Percentiles rank a stretch among this genome's conserved stretches.
These are phyloP conservation scores for Bruguiera parviflora DNA, from an alignment of 345 rosid genomes.

Conservation along the genomic window DNA sequence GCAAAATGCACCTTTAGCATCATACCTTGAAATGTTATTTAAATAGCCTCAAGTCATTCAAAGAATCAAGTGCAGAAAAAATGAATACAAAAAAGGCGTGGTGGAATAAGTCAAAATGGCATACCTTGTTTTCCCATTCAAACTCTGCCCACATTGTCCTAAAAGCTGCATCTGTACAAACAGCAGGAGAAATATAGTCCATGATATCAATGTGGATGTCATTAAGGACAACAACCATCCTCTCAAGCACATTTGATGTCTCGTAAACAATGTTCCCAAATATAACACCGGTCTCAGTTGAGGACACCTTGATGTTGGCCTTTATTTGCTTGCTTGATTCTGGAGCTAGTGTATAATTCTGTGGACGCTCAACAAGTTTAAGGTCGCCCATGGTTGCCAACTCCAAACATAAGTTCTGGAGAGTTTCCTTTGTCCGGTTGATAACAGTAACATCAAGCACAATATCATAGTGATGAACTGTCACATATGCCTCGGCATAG, in stretches of 20 bases:
- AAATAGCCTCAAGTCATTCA: neutral
- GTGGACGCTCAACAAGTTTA: slow-evolving; percentile 97
- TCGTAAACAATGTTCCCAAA: slow-evolving; percentile 97
- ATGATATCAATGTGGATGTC: slow-evolving; percentile 95
- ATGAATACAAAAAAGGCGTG: neutral
- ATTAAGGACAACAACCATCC: slow-evolving; percentile 84
- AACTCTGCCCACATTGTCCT: slow-evolving; percentile 98
- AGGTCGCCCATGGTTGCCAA: slow-evolving; percentile 99
- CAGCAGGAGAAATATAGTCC: slow-evolving; percentile 97
- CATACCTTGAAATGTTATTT: neutral
- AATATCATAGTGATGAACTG: slow-evolving; percentile 95
- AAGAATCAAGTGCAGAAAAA: neutral
- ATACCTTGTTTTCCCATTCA: slow-evolving; percentile 99
- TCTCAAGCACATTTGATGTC: slow-evolving; percentile 83
- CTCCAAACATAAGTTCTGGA: slow-evolving; percentile 94
- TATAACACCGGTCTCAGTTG: slow-evolving; percentile 96
- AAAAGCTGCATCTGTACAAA: slow-evolving; percentile 83
- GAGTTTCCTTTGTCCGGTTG: slow-evolving; percentile 93
- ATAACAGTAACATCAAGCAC: slow-evolving; percentile 94
- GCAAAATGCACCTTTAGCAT: neutral
- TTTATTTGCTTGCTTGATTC: slow-evolving; percentile 95
- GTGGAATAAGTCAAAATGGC: neutral
- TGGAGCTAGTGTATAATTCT: slow-evolving; percentile 94
- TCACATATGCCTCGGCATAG: slow-evolving; percentile 97
- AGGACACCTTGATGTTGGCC: slow-evolving; percentile 98